phyloP scores from a whole-genome alignment of 805 yeast genomes.

The Cyberlindnera xylosilytica region DNA sequence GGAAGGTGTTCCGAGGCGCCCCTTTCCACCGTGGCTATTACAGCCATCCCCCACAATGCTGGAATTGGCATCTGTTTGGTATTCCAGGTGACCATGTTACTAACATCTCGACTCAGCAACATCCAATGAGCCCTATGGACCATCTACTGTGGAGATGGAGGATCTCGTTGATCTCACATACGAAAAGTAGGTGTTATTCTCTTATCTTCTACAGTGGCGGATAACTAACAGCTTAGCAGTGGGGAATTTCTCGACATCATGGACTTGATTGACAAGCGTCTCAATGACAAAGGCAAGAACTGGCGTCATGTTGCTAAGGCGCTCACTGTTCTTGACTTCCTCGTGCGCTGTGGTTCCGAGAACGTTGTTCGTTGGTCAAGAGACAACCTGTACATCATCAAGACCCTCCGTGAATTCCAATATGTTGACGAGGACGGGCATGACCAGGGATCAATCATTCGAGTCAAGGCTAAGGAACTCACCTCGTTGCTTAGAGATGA shows the following conservation, averaged over 20 bases:
- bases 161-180: conserved; percentile 75
- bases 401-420: conserved; percentile 87
- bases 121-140: conserved; percentile 81
- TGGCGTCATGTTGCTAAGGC: conserved; percentile 97
- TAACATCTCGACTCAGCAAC: conserved; percentile 53
- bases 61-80: no score
- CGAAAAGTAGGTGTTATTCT: conserved; percentile 36
- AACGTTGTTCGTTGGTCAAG: conserved; percentile 89
- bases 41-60: not conserved
- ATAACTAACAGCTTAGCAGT: conserved; percentile 18
- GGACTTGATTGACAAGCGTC: conserved; percentile 90
- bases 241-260: conserved; percentile 82
- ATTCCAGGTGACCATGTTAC: not conserved
- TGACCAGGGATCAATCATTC: conserved; percentile 85
- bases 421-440: conserved; percentile 70
- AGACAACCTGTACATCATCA: conserved; percentile 82
- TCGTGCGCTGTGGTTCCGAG: conserved; percentile 82
- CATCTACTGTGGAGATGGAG: conserved; percentile 78
- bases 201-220: conserved; percentile 1
- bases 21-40: not conserved
- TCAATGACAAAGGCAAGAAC: conserved; percentile 94
- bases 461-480: conserved; percentile 88
- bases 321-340: conserved; percentile 81
- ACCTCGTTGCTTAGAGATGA: conserved; percentile 78
- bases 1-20: no score